Evolutionary conservation across 108 stramenopile genomes (phyloP).

Genomic region (Cyclotella sp.): DNA sequence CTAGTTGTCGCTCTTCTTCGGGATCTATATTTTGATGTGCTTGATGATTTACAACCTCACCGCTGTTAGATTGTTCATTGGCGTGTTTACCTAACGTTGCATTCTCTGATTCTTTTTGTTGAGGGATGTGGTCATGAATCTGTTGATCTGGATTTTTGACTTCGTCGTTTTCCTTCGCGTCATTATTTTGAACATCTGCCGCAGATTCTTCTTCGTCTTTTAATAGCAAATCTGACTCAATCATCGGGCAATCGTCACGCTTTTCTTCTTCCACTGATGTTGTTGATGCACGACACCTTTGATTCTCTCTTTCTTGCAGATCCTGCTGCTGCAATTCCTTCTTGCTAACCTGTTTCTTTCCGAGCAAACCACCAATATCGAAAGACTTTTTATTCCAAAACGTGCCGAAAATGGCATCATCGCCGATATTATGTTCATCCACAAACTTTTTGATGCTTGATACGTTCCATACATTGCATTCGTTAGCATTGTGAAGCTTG

Average conservation of each 20-base stretch:
- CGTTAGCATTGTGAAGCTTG: slow-evolving; percentile 37
- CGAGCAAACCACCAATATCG: not conserved
- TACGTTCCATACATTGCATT: slow-evolving; percentile 40
- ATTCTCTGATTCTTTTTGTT: too few relatives aligned
- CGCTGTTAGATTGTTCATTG: too few relatives aligned
- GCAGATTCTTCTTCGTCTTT: slow-evolving; percentile 1
- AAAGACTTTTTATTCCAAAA: slow-evolving; percentile 17
- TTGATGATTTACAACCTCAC: not conserved
- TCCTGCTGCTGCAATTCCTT: not conserved
- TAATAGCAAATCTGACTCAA: slow-evolving; percentile 8
- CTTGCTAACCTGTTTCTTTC: slow-evolving; percentile 4
- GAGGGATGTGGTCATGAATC: too few relatives aligned
- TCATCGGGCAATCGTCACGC: not conserved
- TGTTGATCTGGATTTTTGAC: not conserved
- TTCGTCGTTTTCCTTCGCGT: not conserved
- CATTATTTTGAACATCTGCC: not conserved
- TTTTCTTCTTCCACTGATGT: not conserved
- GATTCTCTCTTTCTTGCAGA: not conserved
- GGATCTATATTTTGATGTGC: not conserved
- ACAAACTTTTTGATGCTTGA: slow-evolving; percentile 37
- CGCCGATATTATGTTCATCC: slow-evolving; percentile 37
- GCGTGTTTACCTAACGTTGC: too few relatives aligned
- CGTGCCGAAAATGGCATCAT: slow-evolving; percentile 50
- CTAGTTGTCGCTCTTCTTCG: not conserved
- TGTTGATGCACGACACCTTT: not conserved